Evolutionary conservation across 345 rosid species (phyloP).

Genomic region (Isatis tinctoria): DNA sequence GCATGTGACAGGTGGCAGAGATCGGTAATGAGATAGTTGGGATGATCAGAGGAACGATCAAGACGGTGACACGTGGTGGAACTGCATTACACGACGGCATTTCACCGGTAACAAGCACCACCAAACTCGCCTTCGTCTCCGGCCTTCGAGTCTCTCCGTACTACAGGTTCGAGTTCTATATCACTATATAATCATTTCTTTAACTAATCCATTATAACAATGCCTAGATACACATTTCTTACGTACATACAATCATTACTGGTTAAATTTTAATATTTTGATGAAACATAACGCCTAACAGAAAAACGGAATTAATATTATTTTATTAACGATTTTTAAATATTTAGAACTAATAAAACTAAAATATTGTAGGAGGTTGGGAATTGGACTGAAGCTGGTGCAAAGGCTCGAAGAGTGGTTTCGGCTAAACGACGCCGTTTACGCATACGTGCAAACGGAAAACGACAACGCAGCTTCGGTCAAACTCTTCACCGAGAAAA

Average conservation of each 20-base stretch:
- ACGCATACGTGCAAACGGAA: conserved; percentile 91
- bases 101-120: conserved; percentile 33
- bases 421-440: conserved; percentile 69
- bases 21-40: conserved; percentile 70
- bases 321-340: background rate
- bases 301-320: conserved; percentile 1
- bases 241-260: background rate
- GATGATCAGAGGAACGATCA: conserved; percentile 85
- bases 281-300: conserved; percentile 21
- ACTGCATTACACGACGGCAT: conserved; percentile 19
- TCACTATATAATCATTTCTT: background rate
- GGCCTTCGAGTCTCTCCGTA: conserved; percentile 93
- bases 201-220: background rate
- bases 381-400: conserved; percentile 74
- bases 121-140: conserved; percentile 80
- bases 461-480: conserved; percentile 87
- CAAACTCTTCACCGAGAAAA: conserved; percentile 79
- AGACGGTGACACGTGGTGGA: conserved; percentile 85
- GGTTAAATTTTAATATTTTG: background rate
- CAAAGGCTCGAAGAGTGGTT: conserved; percentile 77
- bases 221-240: background rate
- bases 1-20: conserved; percentile 75
- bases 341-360: background rate
- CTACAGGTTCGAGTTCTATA: conserved; percentile 49
- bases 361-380: conserved; percentile 66